Conservation (phyloP, 768 basidiomycete genomes). For the Lentinula detonsa region DNA sequence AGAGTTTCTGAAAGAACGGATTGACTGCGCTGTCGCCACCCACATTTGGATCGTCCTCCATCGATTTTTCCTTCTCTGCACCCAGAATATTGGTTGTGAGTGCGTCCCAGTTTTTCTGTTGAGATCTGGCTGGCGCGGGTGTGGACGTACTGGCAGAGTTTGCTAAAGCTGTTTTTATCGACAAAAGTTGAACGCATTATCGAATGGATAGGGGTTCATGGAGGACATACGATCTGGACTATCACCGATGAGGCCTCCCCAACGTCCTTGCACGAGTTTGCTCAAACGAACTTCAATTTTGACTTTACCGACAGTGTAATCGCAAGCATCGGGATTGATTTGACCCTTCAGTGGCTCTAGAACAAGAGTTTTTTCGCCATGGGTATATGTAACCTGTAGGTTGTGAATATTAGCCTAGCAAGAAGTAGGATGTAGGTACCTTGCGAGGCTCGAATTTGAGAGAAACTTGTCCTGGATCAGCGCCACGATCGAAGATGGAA, state of each 20-base stretch:
- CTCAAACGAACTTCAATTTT: constrained; percentile 82
- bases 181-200: constrained; percentile 7
- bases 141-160: constrained; percentile 23
- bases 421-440: constrained; percentile 28
- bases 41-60: constrained; percentile 80
- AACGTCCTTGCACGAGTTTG: constrained; percentile 64
- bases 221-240: constrained; percentile 60
- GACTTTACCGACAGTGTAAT: constrained; percentile 70
- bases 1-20: constrained; percentile 88
- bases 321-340: constrained; percentile 60
- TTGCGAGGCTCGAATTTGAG: constrained; percentile 61
- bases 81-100: constrained; percentile 64
- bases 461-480: constrained; percentile 55
- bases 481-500: constrained; percentile 75
- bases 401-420: neutral
- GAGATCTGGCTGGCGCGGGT: constrained; percentile 24
- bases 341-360: constrained; percentile 80
- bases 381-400: constrained; percentile 48
- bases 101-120: constrained; percentile 89
- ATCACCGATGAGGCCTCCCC: constrained; percentile 74
- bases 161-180: constrained; percentile 19
- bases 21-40: constrained; percentile 87
- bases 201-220: neutral
- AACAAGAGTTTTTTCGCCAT: constrained; percentile 65
- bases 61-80: constrained; percentile 61